Percentiles rank a stretch among this genome's conserved stretches.
phyloP scores from a whole-genome alignment of 306 rosid species.

The Prunus campanulata region DNA sequence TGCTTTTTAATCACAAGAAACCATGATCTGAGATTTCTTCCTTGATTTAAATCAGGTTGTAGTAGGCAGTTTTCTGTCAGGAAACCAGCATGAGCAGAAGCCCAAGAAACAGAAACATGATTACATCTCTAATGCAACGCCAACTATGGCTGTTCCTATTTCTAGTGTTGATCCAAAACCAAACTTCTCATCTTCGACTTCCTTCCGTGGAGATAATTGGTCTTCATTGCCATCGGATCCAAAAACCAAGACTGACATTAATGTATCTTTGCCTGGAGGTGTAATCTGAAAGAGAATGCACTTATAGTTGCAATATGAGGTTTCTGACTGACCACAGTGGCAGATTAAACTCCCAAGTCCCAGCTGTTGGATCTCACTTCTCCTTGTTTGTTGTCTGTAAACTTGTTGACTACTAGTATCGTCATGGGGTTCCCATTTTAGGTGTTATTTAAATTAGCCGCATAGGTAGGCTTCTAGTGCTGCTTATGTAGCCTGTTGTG shows the following conservation, averaged over 20 bases:
- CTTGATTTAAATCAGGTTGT: slow-evolving; percentile 58
- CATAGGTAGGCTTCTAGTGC: slow-evolving; percentile 36
- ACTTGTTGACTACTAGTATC: slow-evolving; percentile 29
- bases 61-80: slow-evolving; percentile 92
- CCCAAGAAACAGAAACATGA: slow-evolving; percentile 75
- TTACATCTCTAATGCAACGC: slow-evolving; percentile 32
- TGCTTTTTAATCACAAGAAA: not conserved
- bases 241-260: slow-evolving; percentile 65
- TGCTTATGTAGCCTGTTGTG: slow-evolving; percentile 28
- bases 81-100: slow-evolving; percentile 87
- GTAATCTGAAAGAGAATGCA: slow-evolving; percentile 14
- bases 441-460: slow-evolving; percentile 37
- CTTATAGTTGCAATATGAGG: slow-evolving; percentile 16
- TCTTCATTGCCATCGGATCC: slow-evolving; percentile 57
- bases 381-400: slow-evolving; percentile 45
- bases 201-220: slow-evolving; percentile 73
- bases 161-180: slow-evolving; percentile 62
- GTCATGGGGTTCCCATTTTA: slow-evolving; percentile 20
- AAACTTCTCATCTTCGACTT: slow-evolving; percentile 41
- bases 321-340: slow-evolving; percentile 37
- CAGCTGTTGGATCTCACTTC: slow-evolving; percentile 24
- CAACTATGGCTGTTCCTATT: slow-evolving; percentile 58
- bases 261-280: slow-evolving; percentile 62
- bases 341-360: slow-evolving; percentile 31
- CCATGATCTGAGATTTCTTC: slow-evolving; percentile 17